phyloP scores from a whole-genome alignment of 768 basidiomycete genomes.

The Leucosporidium yakuticum region DNA sequence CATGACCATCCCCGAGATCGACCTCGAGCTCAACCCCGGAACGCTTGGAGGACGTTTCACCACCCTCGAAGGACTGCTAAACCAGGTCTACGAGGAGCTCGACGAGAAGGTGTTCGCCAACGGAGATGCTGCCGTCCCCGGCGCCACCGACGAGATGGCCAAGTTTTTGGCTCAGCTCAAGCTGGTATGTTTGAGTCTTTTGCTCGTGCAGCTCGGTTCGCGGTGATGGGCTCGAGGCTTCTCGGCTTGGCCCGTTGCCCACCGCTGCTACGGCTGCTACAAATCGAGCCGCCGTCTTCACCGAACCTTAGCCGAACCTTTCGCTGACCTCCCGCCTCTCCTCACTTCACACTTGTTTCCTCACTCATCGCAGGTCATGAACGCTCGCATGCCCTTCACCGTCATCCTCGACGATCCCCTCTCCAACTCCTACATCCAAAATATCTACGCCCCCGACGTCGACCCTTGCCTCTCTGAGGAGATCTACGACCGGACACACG shows the following conservation, averaged over 20 bases:
- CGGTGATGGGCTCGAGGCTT: no score
- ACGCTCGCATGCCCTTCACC: conserved; percentile 73
- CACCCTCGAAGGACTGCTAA: conserved; percentile 87
- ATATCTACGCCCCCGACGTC: conserved; percentile 91
- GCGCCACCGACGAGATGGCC: conserved; percentile 54
- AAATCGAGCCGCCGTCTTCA: no score
- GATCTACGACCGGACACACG: conserved; percentile 72
- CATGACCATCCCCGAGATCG: conserved; percentile 85
- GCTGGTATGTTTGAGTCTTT: conserved; percentile 51
- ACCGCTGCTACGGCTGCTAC: not conserved
- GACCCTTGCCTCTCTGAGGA: conserved; percentile 88
- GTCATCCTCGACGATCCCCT: conserved; percentile 91
- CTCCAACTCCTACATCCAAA: conserved; percentile 92
- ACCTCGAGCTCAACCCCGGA: conserved; percentile 81
- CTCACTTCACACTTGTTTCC: no score
- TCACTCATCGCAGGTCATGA: conserved; percentile 57
- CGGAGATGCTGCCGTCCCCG: conserved; percentile 55
- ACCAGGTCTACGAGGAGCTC: conserved; percentile 91
- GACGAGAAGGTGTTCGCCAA: conserved; percentile 74
- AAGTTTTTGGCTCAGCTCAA: conserved; percentile 71
- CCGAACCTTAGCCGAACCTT: no score
- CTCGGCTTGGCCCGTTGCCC: not conserved
- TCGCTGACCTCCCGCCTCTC: no score
- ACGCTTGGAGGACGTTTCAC: conserved; percentile 97
- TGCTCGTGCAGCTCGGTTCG: not conserved